phyloP scores from a whole-genome alignment of 2,329 filamentous ascomycete genomes.

The Claviceps maximensis region DNA sequence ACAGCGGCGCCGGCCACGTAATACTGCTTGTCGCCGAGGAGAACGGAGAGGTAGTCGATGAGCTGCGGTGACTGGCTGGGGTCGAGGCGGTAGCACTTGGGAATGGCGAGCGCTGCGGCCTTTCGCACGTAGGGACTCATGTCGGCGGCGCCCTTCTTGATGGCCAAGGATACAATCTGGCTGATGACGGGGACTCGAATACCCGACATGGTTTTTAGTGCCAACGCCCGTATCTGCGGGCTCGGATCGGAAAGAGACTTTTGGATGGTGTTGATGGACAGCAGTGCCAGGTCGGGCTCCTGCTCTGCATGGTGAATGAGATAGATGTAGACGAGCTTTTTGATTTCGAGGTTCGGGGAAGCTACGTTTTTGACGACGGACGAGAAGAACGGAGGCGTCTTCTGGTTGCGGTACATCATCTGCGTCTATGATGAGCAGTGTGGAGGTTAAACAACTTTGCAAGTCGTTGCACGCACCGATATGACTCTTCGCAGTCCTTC shows the following conservation, averaged over 20 bases:
- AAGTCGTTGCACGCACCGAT: constrained; percentile 45
- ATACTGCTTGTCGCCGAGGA: constrained; percentile 86
- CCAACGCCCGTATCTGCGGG: constrained; percentile 80
- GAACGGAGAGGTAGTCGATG: constrained; percentile 61
- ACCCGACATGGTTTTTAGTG: constrained; percentile 90
- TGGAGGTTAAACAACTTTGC: neutral
- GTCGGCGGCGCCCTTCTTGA: constrained; percentile 84
- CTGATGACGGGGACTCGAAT: constrained; percentile 96
- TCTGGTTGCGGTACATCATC: constrained; percentile 92
- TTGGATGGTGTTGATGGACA: constrained; percentile 98
- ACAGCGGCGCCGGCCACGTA: constrained; percentile 94
- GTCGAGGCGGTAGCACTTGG: constrained; percentile 89
- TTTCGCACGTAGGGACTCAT: constrained; percentile 93
- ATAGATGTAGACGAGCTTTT: constrained; percentile 98
- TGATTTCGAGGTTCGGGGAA: constrained; percentile 84
- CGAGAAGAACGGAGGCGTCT: constrained; percentile 89
- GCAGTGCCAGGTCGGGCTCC: constrained; percentile 84
- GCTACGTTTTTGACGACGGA: constrained; percentile 96
- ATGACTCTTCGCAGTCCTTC: constrained; percentile 84
- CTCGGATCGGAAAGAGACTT: constrained; percentile 91
- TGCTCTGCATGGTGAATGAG: constrained; percentile 92
- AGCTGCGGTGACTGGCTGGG: constrained; percentile 75
- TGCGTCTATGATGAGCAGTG: constrained; percentile 22
- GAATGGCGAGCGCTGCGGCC: constrained; percentile 83
- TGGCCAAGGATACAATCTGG: constrained; percentile 89